phyloP scores from a whole-genome alignment of 2,329 filamentous ascomycete species.

The Penicillium sp. region DNA sequence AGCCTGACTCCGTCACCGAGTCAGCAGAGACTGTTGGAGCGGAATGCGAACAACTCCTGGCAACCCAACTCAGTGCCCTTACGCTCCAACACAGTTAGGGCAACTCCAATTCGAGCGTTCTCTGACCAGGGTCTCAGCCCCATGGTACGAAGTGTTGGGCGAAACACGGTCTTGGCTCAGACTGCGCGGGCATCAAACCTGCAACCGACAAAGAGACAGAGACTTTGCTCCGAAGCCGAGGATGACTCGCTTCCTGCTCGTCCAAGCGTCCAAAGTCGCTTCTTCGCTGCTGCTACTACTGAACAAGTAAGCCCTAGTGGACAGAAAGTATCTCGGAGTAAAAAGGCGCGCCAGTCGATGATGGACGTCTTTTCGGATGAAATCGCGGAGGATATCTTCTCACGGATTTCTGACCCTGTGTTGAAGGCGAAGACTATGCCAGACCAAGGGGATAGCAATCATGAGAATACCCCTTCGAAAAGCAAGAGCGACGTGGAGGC shows the following conservation, averaged over 20 bases:
- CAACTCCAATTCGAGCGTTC: constrained; percentile 36
- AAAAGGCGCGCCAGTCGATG: constrained; percentile 44
- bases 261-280: constrained; percentile 45
- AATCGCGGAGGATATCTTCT: constrained; percentile 51
- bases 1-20: constrained; percentile 66
- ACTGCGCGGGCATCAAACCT: constrained; percentile 42
- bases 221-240: constrained; percentile 51
- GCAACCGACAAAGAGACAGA: constrained; percentile 51
- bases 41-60: constrained; percentile 57
- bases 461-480: background rate
- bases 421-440: background rate
- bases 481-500: background rate
- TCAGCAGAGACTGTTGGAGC: constrained; percentile 59
- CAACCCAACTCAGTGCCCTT: constrained; percentile 50
- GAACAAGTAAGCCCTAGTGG: constrained; percentile 42
- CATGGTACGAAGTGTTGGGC: constrained; percentile 41
- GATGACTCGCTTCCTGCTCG: constrained; percentile 35
- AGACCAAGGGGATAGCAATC: background rate
- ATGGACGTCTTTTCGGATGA: constrained; percentile 57
- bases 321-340: constrained; percentile 36
- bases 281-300: constrained; percentile 41
- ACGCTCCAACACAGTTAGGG: constrained; percentile 34
- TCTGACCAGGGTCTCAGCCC: constrained; percentile 42
- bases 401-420: constrained; percentile 42
- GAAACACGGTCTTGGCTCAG: constrained; percentile 41